Base-by-base conservation (phyloP, 176 grass and related monocot species). In the Typha latifolia region DNA sequence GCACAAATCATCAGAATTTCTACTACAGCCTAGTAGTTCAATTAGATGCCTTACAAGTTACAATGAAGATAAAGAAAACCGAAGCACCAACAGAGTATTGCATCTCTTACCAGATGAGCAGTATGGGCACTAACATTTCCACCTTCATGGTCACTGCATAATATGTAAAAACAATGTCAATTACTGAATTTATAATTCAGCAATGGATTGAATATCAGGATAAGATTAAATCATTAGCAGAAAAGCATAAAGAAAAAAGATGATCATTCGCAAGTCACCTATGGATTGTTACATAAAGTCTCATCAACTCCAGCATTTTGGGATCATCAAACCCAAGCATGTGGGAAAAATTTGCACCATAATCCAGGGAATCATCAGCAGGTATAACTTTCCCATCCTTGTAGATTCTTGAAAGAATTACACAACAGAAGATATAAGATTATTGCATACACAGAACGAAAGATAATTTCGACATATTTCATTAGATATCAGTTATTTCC, bases 91-190 rank as follows among this genome's bases (percentile, higher is more conserved):
- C 5, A 12, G 20, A 29, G 12, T 63, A 62, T 70, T 4, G 51
- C 74, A 69, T 61, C 74, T 67, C 49, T 88, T 93, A 99, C 94
- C 83, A 99, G 83, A 90, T 99, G 94, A 72, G 81, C 94, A 37
- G 89, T 90, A 78, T 99, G 94, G 34, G 94, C 89, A 79, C 94
- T 99, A 81, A 99, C 94, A 85, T 99, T 99, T 48, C 94, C 89
- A 1, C 94, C 94, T 82, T 99, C 94, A 31, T 99, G 94, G 71
- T 99, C 94, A 82, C 94, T 93, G 62, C 23, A 87, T 3, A 70
- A 71, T 15, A 71, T 49, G 69, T 66, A 11, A 49, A 68, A 20
- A 37, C 27, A 24, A 63, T 51, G 61, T 32, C 24, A 63, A 23
- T 9, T 43, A 20, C 18, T n/a, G 11, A 71, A 29, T 49, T 10